Base-by-base conservation (phyloP, 179 eudicot species). In the Beta lomatogona region DNA sequence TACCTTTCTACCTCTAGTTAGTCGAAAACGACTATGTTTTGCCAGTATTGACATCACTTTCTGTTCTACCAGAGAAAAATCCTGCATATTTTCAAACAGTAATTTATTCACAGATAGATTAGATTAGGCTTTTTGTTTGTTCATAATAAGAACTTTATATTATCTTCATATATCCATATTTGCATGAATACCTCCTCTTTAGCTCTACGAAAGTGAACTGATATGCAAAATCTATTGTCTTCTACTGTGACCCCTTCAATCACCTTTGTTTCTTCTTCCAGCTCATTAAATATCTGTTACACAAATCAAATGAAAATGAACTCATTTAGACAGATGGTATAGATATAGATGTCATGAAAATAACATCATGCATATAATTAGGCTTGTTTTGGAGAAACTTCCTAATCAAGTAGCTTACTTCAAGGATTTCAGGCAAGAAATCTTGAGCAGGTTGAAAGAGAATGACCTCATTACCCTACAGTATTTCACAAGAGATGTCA, bases 361-460 rank as follows among this genome's bases (percentile, higher is more conserved):
- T 9, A 6, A 14, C 5, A 45, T 64, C 16, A 3, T 13, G 4
- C 16, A 10, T 8, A 41, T 66, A 3, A 0, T 25, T 16, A 52
- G 16, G 11, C 64, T 59, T 58, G 25, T 46, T 22, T 28, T 52
- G 22, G 68, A 22, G 41, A 64, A 63, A 65, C 6, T 44, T 71
- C 54, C n/a, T 66, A 36, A 68, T 52, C 58, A 3, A 65, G 5
- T 53, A 46, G 69, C 66, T 31, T 82, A 93, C 99, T 93, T 94
- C 86, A 54, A 79, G 57, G 75, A 92, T 89, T 85, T 85, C 89
- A 31, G 98, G 94, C 85, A 94, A 83, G 87, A 91, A 95, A 79
- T 93, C 95, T 80, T 85, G 89, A 71, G 99, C 99, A 18, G 99
- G 99, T 85, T 93, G 98, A 83, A 91, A 95, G 83, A 93, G 83